Evolutionary conservation across 257 asterid genomes (phyloP), one percentile per base, ranked within the genome.

Genomic region (Catharanthus roseus): DNA sequence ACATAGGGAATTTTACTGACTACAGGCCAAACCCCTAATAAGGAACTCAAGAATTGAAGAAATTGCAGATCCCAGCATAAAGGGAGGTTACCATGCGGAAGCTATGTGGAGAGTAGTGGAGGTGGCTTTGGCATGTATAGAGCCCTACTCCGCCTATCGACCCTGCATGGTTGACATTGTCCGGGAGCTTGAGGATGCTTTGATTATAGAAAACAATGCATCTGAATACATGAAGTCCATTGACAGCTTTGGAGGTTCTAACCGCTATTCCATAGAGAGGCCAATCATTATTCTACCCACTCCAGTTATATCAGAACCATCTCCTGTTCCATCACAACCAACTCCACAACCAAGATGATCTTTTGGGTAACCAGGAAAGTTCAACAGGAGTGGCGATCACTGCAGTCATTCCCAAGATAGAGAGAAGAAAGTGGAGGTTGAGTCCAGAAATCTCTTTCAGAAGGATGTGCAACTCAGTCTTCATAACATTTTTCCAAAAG

Each of bases 151-250:
- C 6, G 89, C 89, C 31, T 86, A 91, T 67, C 84, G 96, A 7
- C 96, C 97, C 18, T 89, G 86, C 79, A 91, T 89, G 96, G 79
- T 81, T 1, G 95, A 91, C 81, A 84, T 91, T 78, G 95, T 91
- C 69, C 86, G 96, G 24, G 96, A 91, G 84, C 93, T 91, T 53
- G 97, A 91, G 86, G 97, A 89, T 65, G 95, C 97, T 34, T 78
- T 91, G 73, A 87, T 84, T 73, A 84, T 84, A 82, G 88, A 84
- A 77, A 84, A 82, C 74, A 84, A 84, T 71, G 86, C 88, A 69
- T 84, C 88, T 36, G 85, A 84, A 72, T 84, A 84, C 61, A 76
- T 84, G 84, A 84, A 72, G 61, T 84, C 85, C 66, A 75, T 84
- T 23, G 88, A 84, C 78, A 84, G 88, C 77, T 71, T 78, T 47